phyloP scores from a whole-genome alignment of 1,284 basidiomycete genomes.

The Tylopilus orsonianus region DNA sequence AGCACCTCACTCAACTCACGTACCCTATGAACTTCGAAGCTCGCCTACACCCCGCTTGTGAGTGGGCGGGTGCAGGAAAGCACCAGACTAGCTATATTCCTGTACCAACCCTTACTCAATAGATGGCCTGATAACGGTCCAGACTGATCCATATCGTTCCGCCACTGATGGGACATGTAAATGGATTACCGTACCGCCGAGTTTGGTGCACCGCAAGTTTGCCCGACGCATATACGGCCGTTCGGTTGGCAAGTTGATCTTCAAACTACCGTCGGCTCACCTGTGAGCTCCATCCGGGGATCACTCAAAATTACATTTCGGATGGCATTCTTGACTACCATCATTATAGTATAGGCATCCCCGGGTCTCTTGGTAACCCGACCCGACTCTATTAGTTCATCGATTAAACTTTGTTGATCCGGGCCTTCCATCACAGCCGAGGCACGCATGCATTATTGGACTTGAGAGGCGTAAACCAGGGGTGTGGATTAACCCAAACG shows the following conservation, averaged over 20 bases:
- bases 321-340: constrained; percentile 20
- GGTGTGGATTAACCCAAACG: constrained; percentile 10
- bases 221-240: not conserved
- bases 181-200: not conserved
- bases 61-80: not conserved
- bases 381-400: not conserved
- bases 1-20: constrained; percentile 10
- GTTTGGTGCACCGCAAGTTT: no score
- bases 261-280: not conserved
- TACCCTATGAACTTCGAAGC: constrained; percentile 5
- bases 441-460: not conserved
- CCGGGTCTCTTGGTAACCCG: constrained; percentile 10
- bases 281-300: constrained; percentile 2
- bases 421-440: not conserved
- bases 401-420: constrained; percentile 20
- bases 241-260: not conserved
- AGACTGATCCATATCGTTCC: not conserved
- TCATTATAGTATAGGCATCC: constrained; percentile 11
- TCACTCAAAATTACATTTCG: not conserved
- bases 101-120: constrained; percentile 3
- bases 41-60: constrained; percentile 5
- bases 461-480: no score
- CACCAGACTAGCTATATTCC: not conserved
- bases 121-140: constrained; percentile 9
- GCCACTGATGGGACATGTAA: not conserved